A percentile compares a stretch with the other conserved stretches of the same genome.
phyloP scores from a whole-genome alignment of 306 rosid genomes.

The Oxytropis ochrocephala region DNA sequence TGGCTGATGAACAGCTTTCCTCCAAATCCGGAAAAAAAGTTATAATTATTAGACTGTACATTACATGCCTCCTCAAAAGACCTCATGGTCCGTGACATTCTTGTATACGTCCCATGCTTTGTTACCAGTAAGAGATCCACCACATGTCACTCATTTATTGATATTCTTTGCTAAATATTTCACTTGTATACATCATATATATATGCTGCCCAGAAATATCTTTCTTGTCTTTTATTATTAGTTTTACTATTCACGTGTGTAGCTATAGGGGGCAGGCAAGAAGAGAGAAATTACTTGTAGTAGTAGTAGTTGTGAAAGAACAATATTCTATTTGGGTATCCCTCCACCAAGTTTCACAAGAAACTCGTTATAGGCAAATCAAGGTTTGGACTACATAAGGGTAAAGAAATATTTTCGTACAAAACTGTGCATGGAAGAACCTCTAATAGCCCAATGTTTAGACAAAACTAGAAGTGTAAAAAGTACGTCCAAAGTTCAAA shows the following conservation, averaged over 20 bases:
- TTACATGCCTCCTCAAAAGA: conserved; percentile 1
- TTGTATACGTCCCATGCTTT: neutral
- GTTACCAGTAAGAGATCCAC: neutral
- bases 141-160: no score
- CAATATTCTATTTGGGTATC: neutral
- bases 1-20: neutral
- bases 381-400: neutral
- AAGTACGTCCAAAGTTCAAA: no score
- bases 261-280: neutral
- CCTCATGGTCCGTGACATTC: neutral
- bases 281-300: neutral
- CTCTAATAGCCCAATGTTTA: no score
- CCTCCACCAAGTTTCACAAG: neutral
- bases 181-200: neutral
- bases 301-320: neutral
- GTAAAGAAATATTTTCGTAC: neutral
- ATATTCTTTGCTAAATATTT: neutral
- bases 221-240: no score
- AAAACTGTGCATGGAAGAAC: neutral
- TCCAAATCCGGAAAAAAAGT: neutral
- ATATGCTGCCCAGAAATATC: neutral
- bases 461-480: no score
- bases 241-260: neutral
- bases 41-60: neutral
- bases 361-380: neutral